phyloP scores from a whole-genome alignment of 75 land plant species.

The Selaginella moellendorffii region DNA sequence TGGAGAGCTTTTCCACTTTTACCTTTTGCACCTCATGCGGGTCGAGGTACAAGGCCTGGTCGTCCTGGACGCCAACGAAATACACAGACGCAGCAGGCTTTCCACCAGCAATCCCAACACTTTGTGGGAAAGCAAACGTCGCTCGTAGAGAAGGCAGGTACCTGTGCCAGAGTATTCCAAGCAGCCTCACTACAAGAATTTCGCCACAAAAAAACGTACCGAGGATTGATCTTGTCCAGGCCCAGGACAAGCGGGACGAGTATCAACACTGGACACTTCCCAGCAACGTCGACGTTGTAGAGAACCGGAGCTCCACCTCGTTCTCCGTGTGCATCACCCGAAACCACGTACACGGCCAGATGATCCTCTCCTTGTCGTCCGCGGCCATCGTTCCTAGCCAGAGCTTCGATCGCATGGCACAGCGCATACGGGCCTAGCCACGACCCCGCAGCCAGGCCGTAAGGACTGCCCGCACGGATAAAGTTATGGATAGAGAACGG shows the following conservation, averaged over 20 bases:
- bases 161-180: neutral
- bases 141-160: neutral
- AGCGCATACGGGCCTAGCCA: constrained; percentile 14
- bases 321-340: constrained; percentile 9
- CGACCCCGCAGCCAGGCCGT: constrained; percentile 8
- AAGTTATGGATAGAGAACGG: constrained; percentile 11
- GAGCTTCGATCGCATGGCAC: constrained; percentile 5
- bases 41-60: constrained; percentile 9
- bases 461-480: constrained; percentile 6
- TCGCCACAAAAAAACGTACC: neutral
- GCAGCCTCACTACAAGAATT: too few relatives aligned
- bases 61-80: neutral
- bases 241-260: constrained; percentile 15
- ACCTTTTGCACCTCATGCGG: neutral
- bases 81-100: neutral
- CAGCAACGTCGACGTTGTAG: constrained; percentile 3
- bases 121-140: neutral
- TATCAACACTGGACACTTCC: neutral
- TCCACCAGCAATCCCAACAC: constrained; percentile 3
- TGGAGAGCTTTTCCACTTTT: neutral
- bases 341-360: constrained; percentile 11
- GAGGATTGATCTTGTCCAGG: constrained; percentile 6
- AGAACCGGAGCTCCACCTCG: constrained; percentile 12
- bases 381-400: neutral
- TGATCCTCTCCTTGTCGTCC: neutral